phyloP scores from a whole-genome alignment of 2,329 filamentous ascomycete genomes.

The Fusarium sp. region DNA sequence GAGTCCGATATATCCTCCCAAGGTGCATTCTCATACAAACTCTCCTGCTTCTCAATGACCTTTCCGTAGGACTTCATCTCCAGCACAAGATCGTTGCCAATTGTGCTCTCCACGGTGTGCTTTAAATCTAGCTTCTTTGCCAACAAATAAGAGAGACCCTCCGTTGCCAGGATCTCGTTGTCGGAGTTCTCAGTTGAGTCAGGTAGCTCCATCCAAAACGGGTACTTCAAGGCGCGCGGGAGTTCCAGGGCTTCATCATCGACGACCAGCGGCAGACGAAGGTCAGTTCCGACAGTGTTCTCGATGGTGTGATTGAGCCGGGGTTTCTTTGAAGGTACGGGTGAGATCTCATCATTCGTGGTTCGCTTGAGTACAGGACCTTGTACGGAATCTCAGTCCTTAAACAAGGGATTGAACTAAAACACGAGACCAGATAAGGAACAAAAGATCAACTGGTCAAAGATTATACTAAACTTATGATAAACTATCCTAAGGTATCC shows the following conservation, averaged over 20 bases:
- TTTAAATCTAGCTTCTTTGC: no score
- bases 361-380: not conserved
- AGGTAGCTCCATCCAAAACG: not conserved
- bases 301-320: rapidly evolving
- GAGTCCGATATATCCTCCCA: not conserved
- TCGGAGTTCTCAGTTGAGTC: not conserved
- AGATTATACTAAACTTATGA: rapidly evolving
- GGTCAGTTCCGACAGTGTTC: rapidly evolving
- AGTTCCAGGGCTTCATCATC: not conserved
- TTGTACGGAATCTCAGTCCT: not conserved
- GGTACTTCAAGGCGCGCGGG: not conserved
- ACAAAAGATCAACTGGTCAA: not conserved
- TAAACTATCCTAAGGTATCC: not conserved
- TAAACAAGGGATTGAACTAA: no score
- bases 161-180: not conserved
- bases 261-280: not conserved
- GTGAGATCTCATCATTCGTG: not conserved
- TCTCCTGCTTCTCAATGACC: not conserved
- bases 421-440: rapidly evolving
- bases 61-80: not conserved
- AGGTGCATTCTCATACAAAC: no score
- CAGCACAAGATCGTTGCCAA: no score
- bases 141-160: rapidly evolving
- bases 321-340: rapidly evolving
- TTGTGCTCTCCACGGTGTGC: no score